Conservation (phyloP, 371 early-diverging fungal species). For the Umbelopsis sp. region DNA sequence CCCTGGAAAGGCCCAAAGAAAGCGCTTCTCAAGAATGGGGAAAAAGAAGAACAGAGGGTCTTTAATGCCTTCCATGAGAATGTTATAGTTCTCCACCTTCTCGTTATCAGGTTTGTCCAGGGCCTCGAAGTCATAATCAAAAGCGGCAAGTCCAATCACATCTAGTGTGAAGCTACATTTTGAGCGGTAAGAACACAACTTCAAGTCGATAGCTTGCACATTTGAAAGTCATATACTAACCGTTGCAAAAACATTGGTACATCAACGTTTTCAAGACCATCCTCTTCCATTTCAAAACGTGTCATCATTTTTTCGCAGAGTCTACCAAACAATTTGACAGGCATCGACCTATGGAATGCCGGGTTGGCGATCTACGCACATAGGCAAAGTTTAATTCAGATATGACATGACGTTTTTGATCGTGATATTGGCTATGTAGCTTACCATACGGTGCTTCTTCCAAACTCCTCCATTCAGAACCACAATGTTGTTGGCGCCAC, state of each 20-base stretch:
- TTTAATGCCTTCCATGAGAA: slow-evolving; percentile 17
- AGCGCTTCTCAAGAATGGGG: slow-evolving; percentile 25
- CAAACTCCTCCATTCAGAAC: slow-evolving; percentile 18
- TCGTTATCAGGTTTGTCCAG: slow-evolving; percentile 24
- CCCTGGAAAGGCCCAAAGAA: slow-evolving; percentile 27
- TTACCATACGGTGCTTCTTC: slow-evolving; percentile 23
- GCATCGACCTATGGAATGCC: slow-evolving; percentile 46
- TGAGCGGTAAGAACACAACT: neutral
- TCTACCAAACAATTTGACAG: slow-evolving; percentile 33
- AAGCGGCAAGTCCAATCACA: slow-evolving; percentile 40
- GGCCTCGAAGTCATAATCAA: slow-evolving; percentile 39
- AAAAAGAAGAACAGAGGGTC: slow-evolving; percentile 30
- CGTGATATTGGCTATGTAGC: neutral
- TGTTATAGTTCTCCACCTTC: slow-evolving; percentile 27
- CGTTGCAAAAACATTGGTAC: slow-evolving; percentile 28
- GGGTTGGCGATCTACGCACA: slow-evolving; percentile 34
- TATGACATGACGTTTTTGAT: neutral
- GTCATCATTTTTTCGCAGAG: slow-evolving; percentile 18
- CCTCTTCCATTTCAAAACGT: slow-evolving; percentile 25
- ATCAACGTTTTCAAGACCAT: slow-evolving; percentile 20
- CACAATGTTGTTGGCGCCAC: slow-evolving; percentile 8
- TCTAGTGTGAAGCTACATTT: slow-evolving; percentile 33
- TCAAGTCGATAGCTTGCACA: too few relatives aligned
- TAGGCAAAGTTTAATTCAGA: neutral
- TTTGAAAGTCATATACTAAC: neutral